Percentiles rank a stretch among this genome's conserved stretches.
phyloP scores from a whole-genome alignment of 805 yeast species.

The Pichia eremophila region DNA sequence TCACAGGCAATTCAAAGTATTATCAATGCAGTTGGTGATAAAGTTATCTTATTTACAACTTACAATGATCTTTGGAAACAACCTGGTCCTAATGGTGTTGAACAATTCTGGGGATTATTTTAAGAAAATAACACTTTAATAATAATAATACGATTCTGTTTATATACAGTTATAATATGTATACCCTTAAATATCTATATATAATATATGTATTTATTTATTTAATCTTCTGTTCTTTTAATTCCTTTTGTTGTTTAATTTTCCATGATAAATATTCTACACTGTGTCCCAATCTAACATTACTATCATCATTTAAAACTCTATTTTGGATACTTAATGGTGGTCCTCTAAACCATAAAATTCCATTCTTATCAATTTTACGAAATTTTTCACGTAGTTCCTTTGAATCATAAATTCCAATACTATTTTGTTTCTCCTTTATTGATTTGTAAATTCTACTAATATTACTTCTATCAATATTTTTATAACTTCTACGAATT shows the following conservation, averaged over 20 bases:
- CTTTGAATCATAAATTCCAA: neutral
- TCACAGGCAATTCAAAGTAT: constrained; percentile 42
- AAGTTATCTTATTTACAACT: constrained; percentile 49
- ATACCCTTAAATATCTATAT: neutral
- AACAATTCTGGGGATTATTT: constrained; percentile 52
- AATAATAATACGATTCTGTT: too few relatives aligned
- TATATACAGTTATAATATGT: too few relatives aligned
- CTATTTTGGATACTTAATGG: constrained; percentile 41
- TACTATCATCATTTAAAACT: constrained; percentile 19
- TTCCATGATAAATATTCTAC: constrained; percentile 65
- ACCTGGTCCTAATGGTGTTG: constrained; percentile 48
- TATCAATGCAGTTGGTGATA: constrained; percentile 34
- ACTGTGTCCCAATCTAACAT: constrained; percentile 53
- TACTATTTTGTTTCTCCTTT: neutral
- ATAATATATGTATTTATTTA: too few relatives aligned
- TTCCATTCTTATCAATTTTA: constrained; percentile 21
- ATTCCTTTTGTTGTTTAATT: constrained; percentile 7
- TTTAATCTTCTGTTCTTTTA: neutral
- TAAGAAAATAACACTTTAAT: neutral
- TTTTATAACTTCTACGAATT: constrained; percentile 15
- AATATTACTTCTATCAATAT: constrained; percentile 26
- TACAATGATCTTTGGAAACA: constrained; percentile 57
- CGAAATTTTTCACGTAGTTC: neutral
- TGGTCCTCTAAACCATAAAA: constrained; percentile 64
- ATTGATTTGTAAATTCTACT: constrained; percentile 15